Conservation (phyloP, 768 basidiomycete species). For the Trametes maxima region DNA sequence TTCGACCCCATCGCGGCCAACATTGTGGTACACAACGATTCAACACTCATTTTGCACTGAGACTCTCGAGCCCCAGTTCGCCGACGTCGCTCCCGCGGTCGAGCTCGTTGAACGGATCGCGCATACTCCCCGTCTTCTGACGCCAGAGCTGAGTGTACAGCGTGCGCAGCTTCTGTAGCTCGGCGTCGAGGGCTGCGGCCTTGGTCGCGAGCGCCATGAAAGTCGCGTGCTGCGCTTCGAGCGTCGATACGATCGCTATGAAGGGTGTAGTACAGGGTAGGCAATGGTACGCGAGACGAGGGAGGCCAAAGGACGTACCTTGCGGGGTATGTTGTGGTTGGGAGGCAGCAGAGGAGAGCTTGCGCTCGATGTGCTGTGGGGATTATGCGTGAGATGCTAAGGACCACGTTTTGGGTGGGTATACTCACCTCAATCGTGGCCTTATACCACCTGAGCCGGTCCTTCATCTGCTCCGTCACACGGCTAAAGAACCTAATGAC, state of each 20-base stretch:
- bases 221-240: slow-evolving; percentile 78
- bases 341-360: slow-evolving; percentile 65
- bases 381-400: slow-evolving; percentile 4
- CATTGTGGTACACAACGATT: neutral
- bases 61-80: slow-evolving; percentile 53
- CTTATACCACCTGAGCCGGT: slow-evolving; percentile 77
- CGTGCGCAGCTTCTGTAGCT: slow-evolving; percentile 75
- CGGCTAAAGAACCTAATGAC: slow-evolving; percentile 70
- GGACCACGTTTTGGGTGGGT: neutral
- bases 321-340: slow-evolving; percentile 75
- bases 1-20: neutral
- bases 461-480: slow-evolving; percentile 70
- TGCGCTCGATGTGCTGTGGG: slow-evolving; percentile 78
- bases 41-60: slow-evolving; percentile 33
- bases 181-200: slow-evolving; percentile 71
- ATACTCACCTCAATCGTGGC: slow-evolving; percentile 70
- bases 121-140: slow-evolving; percentile 75
- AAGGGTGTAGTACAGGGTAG: slow-evolving; percentile 8
- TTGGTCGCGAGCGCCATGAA: slow-evolving; percentile 78
- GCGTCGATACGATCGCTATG: slow-evolving; percentile 69
- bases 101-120: slow-evolving; percentile 75
- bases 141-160: slow-evolving; percentile 81
- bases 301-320: slow-evolving; percentile 43
- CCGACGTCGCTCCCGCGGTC: slow-evolving; percentile 38
- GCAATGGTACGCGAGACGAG: neutral